Evolutionary conservation across 192 early-diverging fungal species (phyloP).

Genomic region (Coemansia sp.): DNA sequence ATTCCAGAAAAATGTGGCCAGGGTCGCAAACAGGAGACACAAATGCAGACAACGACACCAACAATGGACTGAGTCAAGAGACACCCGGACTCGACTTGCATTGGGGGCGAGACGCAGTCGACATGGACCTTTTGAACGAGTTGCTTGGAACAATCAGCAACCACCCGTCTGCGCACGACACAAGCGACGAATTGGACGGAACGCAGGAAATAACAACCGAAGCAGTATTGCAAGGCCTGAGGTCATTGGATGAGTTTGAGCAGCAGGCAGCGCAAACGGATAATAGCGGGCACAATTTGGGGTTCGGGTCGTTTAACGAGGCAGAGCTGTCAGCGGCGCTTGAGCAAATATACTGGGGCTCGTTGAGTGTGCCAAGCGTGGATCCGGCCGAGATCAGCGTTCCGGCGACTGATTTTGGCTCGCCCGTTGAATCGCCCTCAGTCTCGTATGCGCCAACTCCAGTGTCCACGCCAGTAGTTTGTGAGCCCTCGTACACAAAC

Average conservation of each 20-base stretch:
- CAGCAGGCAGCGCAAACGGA: constrained; percentile 26
- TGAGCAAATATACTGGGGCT: constrained; percentile 47
- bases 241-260: constrained; percentile 48
- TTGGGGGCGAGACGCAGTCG: not conserved
- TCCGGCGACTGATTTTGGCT: not conserved
- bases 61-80: not conserved
- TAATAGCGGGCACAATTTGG: constrained; percentile 2
- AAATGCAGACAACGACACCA: not conserved
- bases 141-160: not conserved
- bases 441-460: constrained; percentile 17
- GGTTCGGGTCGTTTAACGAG: constrained; percentile 30
- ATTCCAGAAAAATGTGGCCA: constrained; percentile 1
- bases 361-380: constrained; percentile 21
- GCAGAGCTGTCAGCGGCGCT: constrained; percentile 48
- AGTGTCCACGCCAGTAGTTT: constrained; percentile 6
- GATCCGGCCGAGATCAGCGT: constrained; percentile 8
- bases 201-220: constrained; percentile 27
- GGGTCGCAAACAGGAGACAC: not conserved
- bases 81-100: not conserved
- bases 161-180: not conserved
- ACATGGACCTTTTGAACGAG: not conserved
- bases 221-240: constrained; percentile 29
- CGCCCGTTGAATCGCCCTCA: not conserved
- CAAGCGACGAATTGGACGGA: not conserved
- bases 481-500: not conserved